Evolutionary conservation across 495 filamentous ascomycete genomes (phyloP), one percentile per base, ranked within the genome.

Genomic region (Trichoderma erinaceum): DNA sequence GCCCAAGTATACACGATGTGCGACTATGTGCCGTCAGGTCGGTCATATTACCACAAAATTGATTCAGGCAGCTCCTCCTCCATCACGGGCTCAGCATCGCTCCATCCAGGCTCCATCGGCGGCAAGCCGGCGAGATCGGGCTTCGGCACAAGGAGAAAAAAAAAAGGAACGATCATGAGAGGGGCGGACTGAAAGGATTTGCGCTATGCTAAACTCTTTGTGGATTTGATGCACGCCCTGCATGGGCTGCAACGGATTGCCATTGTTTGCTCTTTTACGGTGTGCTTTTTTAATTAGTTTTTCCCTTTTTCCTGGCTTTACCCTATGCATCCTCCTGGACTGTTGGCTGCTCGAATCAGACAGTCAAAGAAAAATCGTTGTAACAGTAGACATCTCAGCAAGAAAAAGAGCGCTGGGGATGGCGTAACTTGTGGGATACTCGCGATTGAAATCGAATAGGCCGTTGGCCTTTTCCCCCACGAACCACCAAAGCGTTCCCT

Each of bases 241-340:
- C 48, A 52, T n/a, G 21, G 2, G 16, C 48, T 23, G n/a, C 18
- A 46, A 5, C 2, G 10, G 3, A 15, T 46, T 46, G 18, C 13
- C 12, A 52, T 52, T 18, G 48, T 23, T 52, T 52, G 48, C 48
- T 23, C 48, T 21, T 10, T 52, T 23, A 8, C 18, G 18, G 44
- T 4, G 48, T 10, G 18, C 7, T 16, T 23, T 10, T 52, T 21
- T 23, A n/a, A n/a, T n/a, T n/a, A n/a, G n/a, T n/a, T 23, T 52
- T 52, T 10, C 48, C n/a, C n/a, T n/a, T 52, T 52, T 52, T 16
- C 48, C 48, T 52, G 48, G 18, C 48, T 52, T 52, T 52, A n/a
- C 48, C 1, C 18, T 11, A 52, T 52, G 48, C 48, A 52, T 52
- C 18, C 2, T n/a, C 21, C 15, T 16, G 8, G 18, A n/a, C 18